Evolutionary conservation across 2,329 filamentous ascomycete species (phyloP).

Genomic region (Dothidotthia symphoricarpi): DNA sequence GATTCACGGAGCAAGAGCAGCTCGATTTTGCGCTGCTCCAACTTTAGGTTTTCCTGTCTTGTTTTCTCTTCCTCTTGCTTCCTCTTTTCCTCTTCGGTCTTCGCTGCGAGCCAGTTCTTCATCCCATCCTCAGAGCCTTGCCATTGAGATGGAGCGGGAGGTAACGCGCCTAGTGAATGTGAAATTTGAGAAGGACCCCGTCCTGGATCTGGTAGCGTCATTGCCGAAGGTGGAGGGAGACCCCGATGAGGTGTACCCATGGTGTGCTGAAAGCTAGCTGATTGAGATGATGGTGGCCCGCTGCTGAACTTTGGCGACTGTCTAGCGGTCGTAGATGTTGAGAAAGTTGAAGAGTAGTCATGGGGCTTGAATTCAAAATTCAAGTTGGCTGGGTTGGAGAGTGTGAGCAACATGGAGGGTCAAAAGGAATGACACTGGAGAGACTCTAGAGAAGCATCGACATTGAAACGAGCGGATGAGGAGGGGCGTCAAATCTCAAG

Average conservation of each 20-base stretch:
- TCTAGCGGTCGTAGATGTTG: slow-evolving; percentile 41
- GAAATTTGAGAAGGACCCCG: slow-evolving; percentile 40
- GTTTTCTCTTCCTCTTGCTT: slow-evolving; percentile 56
- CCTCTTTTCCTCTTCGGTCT: slow-evolving; percentile 54
- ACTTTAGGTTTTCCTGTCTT: slow-evolving; percentile 49
- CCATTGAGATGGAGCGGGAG: slow-evolving; percentile 49
- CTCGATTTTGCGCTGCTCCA: slow-evolving; percentile 55
- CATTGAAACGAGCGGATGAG: slow-evolving; percentile 37
- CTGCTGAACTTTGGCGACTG: slow-evolving; percentile 43
- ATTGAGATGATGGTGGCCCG: slow-evolving; percentile 43
- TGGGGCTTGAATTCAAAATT: slow-evolving; percentile 51
- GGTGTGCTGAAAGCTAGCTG: slow-evolving; percentile 43
- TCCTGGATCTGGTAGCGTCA: slow-evolving; percentile 52
- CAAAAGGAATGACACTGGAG: slow-evolving; percentile 17
- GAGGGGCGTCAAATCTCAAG: slow-evolving; percentile 29
- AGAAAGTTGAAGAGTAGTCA: slow-evolving; percentile 49
- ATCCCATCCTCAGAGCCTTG: slow-evolving; percentile 53
- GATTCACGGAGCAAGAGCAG: slow-evolving; percentile 54
- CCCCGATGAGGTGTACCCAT: slow-evolving; percentile 56
- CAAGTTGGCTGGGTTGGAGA: slow-evolving; percentile 49
- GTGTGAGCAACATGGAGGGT: slow-evolving; percentile 54
- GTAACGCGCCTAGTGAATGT: slow-evolving; percentile 43
- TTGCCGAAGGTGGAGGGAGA: slow-evolving; percentile 53
- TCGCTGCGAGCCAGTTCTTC: slow-evolving; percentile 52
- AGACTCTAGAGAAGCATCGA: slow-evolving; percentile 24